Evolutionary conservation across 83 land plant genomes (phyloP).

Genomic region (Picea abies): DNA sequence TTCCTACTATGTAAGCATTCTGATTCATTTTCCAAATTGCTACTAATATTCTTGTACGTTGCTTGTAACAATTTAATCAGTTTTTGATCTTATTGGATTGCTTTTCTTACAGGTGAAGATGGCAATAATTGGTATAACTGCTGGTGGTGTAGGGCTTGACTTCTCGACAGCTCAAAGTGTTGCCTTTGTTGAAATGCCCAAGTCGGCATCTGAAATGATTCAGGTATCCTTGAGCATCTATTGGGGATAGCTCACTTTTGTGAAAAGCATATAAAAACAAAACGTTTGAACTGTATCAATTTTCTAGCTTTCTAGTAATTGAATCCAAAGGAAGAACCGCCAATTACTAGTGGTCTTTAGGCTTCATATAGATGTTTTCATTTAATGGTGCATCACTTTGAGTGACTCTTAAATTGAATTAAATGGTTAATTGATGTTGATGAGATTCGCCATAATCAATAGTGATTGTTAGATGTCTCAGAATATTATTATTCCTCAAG

Average conservation of each 20-base stretch:
- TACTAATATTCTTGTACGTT: not conserved
- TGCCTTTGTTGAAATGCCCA: constrained; percentile 85
- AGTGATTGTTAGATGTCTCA: not conserved
- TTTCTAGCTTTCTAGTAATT: not conserved
- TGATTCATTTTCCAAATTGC: not conserved
- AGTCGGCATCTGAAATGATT: constrained; percentile 71
- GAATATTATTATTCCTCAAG: not conserved
- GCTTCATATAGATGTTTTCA: not conserved
- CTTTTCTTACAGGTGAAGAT: constrained; percentile 53
- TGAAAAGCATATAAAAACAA: not conserved
- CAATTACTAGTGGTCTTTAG: not conserved
- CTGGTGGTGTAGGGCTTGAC: constrained; percentile 91
- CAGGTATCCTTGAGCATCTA: constrained; percentile 53
- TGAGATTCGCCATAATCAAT: not conserved
- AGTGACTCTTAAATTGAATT: not conserved
- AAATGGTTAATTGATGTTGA: not conserved
- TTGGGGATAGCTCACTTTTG: not conserved
- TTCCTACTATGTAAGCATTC: no score
- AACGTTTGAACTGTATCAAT: not conserved
- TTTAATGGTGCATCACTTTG: not conserved
- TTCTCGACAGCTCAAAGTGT: constrained; percentile 86
- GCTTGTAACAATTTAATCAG: not conserved
- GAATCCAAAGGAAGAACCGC: not conserved
- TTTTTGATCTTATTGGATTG: not conserved
- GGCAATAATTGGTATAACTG: constrained; percentile 90